phyloP scores from a whole-genome alignment of 2,329 filamentous ascomycete genomes.

The Knufia fluminis region DNA sequence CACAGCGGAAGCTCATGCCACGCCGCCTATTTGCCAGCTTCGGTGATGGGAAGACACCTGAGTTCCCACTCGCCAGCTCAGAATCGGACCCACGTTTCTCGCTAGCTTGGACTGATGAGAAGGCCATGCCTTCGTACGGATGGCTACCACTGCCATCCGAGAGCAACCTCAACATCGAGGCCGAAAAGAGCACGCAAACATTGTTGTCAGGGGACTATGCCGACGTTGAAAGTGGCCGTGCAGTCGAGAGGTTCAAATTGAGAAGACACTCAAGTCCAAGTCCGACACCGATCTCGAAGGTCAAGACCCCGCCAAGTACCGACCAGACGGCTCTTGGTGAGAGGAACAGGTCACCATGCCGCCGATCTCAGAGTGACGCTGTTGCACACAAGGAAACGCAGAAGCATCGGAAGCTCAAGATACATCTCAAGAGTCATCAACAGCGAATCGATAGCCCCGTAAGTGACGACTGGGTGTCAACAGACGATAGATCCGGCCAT shows the following conservation, averaged over 20 bases:
- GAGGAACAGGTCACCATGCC: neutral
- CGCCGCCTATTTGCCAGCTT: slow-evolving; percentile 21
- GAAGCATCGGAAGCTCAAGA: slow-evolving; percentile 13
- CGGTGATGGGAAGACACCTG: slow-evolving; percentile 13
- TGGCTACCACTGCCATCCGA: slow-evolving; percentile 21
- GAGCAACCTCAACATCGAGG: slow-evolving; percentile 6
- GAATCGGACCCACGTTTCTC: neutral
- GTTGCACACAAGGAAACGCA: slow-evolving; percentile 14
- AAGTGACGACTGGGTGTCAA: neutral
- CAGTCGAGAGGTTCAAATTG: slow-evolving; percentile 15
- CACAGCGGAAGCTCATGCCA: slow-evolving; percentile 16
- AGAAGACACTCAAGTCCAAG: slow-evolving; percentile 1
- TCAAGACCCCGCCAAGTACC: neutral
- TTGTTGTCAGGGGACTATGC: slow-evolving; percentile 19
- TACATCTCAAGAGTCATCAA: neutral
- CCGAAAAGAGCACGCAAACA: slow-evolving; percentile 1
- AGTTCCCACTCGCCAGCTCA: neutral
- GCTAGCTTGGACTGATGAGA: neutral
- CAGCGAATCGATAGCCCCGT: neutral
- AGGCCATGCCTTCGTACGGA: slow-evolving; percentile 13
- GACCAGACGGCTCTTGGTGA: neutral
- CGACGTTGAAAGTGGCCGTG: slow-evolving; percentile 19
- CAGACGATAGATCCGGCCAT: neutral
- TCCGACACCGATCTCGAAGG: neutral
- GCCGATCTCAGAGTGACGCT: slow-evolving; percentile 17